Evolutionary conservation across 257 asterid genomes (phyloP).

Genomic region (Primulina eburnea): DNA sequence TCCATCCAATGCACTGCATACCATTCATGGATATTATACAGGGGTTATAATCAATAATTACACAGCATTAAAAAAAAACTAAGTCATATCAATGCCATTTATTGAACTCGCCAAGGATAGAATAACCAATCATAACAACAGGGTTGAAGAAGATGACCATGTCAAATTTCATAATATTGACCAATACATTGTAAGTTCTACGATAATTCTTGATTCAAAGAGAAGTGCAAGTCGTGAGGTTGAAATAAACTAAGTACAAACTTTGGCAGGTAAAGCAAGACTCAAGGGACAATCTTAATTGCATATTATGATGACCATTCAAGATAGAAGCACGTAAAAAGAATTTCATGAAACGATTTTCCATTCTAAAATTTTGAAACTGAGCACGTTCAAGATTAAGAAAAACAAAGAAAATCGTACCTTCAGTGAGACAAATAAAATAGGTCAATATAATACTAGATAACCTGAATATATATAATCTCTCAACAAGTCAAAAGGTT

Average conservation of each 20-base stretch:
- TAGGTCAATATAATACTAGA: not conserved
- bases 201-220: not conserved
- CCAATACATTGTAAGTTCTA: not conserved
- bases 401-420: not conserved
- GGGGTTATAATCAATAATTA: constrained; percentile 11
- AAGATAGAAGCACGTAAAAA: not conserved
- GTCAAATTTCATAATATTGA: not conserved
- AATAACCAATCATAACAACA: not conserved
- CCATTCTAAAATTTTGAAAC: constrained; percentile 6
- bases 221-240: not conserved
- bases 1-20: constrained; percentile 92
- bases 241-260: not conserved
- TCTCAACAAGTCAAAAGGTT: not conserved
- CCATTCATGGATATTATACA: constrained; percentile 20
- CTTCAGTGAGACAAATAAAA: not conserved
- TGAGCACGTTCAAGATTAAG: not conserved
- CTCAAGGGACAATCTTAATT: not conserved
- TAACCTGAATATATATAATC: not conserved
- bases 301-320: not conserved
- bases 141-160: not conserved
- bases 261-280: constrained; percentile 15
- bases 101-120: no score
- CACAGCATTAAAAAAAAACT: not conserved
- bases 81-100: no score
- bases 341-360: constrained; percentile 3